These are phyloP conservation scores for Macrolepiota dolichaula DNA, from an alignment of 768 basidiomycete species.

Conservation along the genomic window DNA sequence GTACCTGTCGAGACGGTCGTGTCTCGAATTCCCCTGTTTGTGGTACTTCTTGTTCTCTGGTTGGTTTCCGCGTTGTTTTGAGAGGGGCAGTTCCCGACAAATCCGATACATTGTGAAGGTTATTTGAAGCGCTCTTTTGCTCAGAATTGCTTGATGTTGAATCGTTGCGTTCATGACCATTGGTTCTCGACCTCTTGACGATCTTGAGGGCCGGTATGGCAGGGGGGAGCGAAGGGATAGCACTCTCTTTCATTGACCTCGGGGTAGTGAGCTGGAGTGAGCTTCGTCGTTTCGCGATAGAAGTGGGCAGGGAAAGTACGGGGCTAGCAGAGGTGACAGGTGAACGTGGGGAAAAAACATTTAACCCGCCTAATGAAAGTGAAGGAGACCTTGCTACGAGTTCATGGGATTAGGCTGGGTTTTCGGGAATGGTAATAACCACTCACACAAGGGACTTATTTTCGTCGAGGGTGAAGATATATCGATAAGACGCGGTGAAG, in stretches of 20 bases:
- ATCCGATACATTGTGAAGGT: neutral
- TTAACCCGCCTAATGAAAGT: neutral
- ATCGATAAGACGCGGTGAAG: conserved; percentile 10
- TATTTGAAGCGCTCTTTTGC: neutral
- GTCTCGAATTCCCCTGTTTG: neutral
- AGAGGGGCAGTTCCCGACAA: neutral
- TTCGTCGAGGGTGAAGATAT: neutral
- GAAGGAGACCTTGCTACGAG: neutral
- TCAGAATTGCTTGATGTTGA: neutral
- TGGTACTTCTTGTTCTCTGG: neutral
- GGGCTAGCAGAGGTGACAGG: neutral
- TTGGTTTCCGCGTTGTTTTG: neutral
- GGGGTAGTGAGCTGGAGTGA: conserved; percentile 6
- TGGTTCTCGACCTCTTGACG: conserved; percentile 35
- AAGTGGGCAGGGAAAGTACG: neutral
- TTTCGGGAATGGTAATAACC: neutral
- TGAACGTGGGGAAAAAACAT: neutral
- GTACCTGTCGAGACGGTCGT: neutral
- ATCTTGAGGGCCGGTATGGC: conserved; percentile 44
- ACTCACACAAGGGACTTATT: neutral
- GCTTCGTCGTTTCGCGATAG: neutral
- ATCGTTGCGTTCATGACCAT: conserved; percentile 2
- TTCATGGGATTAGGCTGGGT: neutral
- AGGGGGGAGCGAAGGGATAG: conserved; percentile 23
- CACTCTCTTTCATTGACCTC: conserved; percentile 1